These are phyloP conservation scores for Chaetothyriales sp. DNA, from an alignment of 2,329 filamentous ascomycete species.

Conservation along the genomic window DNA sequence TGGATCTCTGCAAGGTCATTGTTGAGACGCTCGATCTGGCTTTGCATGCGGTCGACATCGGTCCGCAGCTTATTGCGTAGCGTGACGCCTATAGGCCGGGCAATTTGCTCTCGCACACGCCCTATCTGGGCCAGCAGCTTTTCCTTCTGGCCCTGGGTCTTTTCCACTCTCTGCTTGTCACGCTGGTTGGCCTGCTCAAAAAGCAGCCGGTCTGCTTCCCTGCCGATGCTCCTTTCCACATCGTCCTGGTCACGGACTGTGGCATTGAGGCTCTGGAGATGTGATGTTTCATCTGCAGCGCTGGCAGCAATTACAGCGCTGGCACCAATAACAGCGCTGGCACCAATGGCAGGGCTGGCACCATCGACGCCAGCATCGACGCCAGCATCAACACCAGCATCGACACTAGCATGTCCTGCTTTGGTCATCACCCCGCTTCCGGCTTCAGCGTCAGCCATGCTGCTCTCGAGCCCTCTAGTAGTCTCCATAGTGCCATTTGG, in stretches of 20 bases:
- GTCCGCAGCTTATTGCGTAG: constrained; percentile 23
- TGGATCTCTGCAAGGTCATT: constrained; percentile 70
- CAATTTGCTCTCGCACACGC: constrained; percentile 43
- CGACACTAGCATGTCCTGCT: neutral
- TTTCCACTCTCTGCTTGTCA: constrained; percentile 49
- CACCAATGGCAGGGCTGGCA: no score
- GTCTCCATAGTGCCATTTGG: neutral
- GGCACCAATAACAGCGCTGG: no score
- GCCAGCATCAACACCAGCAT: neutral
- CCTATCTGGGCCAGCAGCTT: constrained; percentile 54
- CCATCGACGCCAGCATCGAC: neutral
- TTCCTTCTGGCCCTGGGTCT: constrained; percentile 37
- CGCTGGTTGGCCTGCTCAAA: constrained; percentile 50
- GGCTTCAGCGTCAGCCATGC: neutral
- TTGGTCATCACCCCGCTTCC: neutral
- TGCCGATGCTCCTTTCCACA: constrained; percentile 70
- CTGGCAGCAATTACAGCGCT: no score
- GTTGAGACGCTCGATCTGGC: constrained; percentile 52
- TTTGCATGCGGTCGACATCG: constrained; percentile 26
- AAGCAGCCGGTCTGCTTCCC: constrained; percentile 48
- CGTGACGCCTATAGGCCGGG: constrained; percentile 40
- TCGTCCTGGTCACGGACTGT: constrained; percentile 77
- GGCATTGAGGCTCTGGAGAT: constrained; percentile 50
- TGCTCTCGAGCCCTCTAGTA: neutral
- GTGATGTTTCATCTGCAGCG: constrained; percentile 43